Evolutionary conservation across 2,329 filamentous ascomycete genomes (phyloP), one percentile per base, ranked within the genome.

Genomic region (Capronia coronata): DNA sequence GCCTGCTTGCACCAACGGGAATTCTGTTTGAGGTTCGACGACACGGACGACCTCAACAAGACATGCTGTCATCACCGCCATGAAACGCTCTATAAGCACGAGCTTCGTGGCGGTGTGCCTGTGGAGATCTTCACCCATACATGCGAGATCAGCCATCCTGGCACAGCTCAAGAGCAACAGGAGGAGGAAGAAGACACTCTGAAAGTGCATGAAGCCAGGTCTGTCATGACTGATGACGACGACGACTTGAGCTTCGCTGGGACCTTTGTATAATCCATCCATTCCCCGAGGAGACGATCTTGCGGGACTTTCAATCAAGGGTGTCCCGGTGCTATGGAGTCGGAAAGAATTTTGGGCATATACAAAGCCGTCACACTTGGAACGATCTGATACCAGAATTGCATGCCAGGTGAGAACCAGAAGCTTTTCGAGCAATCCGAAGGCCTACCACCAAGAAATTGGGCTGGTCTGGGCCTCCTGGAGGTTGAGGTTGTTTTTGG

Each of bases 61-160:
- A 25, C 27, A 18, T 43, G 25, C 39, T 34, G 30, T 16, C 46
- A 10, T 9, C 46, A 48, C 22, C 27, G 38, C 8, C 46, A 48
- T 21, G 38, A 48, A n/a, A 48, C 30, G 8, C n/a, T 48, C 11
- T 48, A 48, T 19, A 42, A 27, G 23, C 29, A 22, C 13, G 38
- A 41, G 19, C 13, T 37, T 18, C 11, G 16, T 7, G n/a, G 27
- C 11, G 46, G 39, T n/a, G 29, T 42, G 21, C 46, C 46, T 3
- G 29, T 35, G n/a, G 46, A 48, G 19, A 48, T 37, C 3, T 16
- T 43, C 3, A 48, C 25, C 6, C 37, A 42, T n/a, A 43, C 29
- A 2, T 48, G 46, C 21, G 46, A 43, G 22, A 43, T 48, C 30
- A 23, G 43, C 11, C 18, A 22, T 46, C 14, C 14, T 13, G 14